Evolutionary conservation across 352 stramenopile genomes (phyloP).

Genomic region (Discostella stelligera): DNA sequence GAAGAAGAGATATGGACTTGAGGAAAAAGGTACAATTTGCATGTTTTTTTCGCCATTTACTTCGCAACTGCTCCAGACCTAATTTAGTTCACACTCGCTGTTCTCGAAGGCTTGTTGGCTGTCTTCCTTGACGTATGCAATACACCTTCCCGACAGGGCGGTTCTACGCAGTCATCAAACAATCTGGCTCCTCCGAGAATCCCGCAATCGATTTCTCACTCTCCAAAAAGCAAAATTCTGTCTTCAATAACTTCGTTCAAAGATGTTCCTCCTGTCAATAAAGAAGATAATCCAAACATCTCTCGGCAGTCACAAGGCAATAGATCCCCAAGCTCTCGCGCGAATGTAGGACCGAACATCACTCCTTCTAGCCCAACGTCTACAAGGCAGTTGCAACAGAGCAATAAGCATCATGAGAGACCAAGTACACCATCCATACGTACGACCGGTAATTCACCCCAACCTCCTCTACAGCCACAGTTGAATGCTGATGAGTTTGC

Average conservation of each 20-base stretch:
- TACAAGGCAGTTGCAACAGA: conserved; percentile 16
- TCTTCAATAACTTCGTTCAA: conserved; percentile 47
- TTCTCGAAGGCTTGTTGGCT: conserved; percentile 35
- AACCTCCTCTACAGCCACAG: conserved; percentile 14
- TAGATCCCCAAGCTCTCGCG: conserved; percentile 23
- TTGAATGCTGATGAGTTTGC: conserved; percentile 37
- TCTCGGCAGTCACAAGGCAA: conserved; percentile 1
- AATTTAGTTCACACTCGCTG: neutral
- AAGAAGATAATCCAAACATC: conserved; percentile 17
- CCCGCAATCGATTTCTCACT: conserved; percentile 7
- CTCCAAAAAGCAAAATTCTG: conserved; percentile 6
- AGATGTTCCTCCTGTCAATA: conserved; percentile 31
- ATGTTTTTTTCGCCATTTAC: conserved; percentile 6
- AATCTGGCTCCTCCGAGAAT: conserved; percentile 15
- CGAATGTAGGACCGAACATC: conserved; percentile 12
- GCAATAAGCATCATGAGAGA: conserved; percentile 22
- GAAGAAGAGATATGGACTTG: conserved; percentile 60
- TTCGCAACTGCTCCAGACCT: neutral
- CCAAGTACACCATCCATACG: conserved; percentile 30
- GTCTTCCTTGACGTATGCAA: conserved; percentile 49
- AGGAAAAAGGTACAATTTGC: conserved; percentile 55
- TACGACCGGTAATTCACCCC: conserved; percentile 21
- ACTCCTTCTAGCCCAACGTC: neutral
- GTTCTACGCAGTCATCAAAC: conserved; percentile 1
- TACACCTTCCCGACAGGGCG: conserved; percentile 20